Percentiles rank a stretch among this genome's conserved stretches.
phyloP scores from a whole-genome alignment of 208 protist species.

The Leishmania lainsoni region DNA sequence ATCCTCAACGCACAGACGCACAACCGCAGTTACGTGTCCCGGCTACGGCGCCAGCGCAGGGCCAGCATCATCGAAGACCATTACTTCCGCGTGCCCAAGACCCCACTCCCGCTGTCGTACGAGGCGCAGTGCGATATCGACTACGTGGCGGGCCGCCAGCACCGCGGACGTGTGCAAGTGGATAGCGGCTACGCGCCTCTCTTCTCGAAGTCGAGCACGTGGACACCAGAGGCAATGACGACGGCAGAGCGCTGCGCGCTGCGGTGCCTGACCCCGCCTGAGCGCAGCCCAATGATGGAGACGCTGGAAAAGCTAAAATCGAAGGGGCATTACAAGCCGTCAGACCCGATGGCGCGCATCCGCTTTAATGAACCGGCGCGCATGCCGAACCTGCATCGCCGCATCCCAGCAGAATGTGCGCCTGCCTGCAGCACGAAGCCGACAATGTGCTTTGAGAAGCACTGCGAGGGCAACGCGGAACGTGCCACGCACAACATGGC shows the following conservation, averaged over 20 bases:
- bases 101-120: constrained; percentile 45
- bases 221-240: constrained; percentile 3
- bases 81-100: constrained; percentile 16
- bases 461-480: constrained; percentile 25
- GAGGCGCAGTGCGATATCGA: constrained; percentile 38
- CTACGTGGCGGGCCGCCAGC: constrained; percentile 9
- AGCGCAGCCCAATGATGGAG: constrained; percentile 26
- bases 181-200: constrained; percentile 51
- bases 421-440: constrained; percentile 29
- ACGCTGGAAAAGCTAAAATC: constrained; percentile 29
- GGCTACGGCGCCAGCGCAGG: constrained; percentile 14
- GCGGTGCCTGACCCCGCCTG: constrained; percentile 36
- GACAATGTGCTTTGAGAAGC: constrained; percentile 11
- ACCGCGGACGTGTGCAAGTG: constrained; percentile 18
- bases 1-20: constrained; percentile 15
- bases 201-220: constrained; percentile 30
- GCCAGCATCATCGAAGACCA: constrained; percentile 5
- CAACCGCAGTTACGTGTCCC: constrained; percentile 16
- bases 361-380: constrained; percentile 31
- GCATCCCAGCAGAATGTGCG: constrained; percentile 38
- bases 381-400: constrained; percentile 43
- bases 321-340: constrained; percentile 27
- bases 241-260: constrained; percentile 27
- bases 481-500: constrained; percentile 14
- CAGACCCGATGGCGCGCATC: constrained; percentile 28